Evolutionary conservation across 2,329 filamentous ascomycete species (phyloP), one percentile per base, ranked within the genome.

Genomic region (Dactylella cylindrospora): DNA sequence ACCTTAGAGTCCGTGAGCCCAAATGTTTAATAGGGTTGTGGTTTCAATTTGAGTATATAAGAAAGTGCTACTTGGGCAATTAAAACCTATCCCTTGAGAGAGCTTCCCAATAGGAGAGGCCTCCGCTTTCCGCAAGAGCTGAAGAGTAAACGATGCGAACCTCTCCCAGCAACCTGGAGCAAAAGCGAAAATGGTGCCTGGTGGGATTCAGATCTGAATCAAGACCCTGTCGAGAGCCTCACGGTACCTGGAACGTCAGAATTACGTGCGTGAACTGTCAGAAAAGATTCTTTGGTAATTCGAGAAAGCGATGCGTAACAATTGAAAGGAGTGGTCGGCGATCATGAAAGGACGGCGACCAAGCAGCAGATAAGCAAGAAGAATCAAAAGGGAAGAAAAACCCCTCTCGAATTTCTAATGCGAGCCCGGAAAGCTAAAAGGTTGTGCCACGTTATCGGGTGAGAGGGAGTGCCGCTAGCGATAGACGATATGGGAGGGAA

Each of bases 281-380:
- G 53, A 29, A 41, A 61, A 52, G 40, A 36, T 53, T 49, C 47
- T 61, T 52, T 41, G 55, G 47, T 43, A 35, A 38, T 61, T 61
- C 47, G 55, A 61, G 47, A 53, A 61, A 47, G 44, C 38, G 55
- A 53, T 61, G 55, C 55, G 55, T 61, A 61, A 61, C 55, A 61
- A 61, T 61, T 61, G 41, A 61, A 61, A 53, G 35, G 41, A 61
- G 47, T 61, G 55, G 55, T 61, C 55, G 55, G 55, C 55, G 55
- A 61, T 61, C 55, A 61, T 61, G 47, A 61, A 41, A 61, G 39
- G 55, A 61, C 55, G 55, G 55, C 55, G 55, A 61, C 55, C 47
- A 61, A 51, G 41, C 55, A 61, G 55, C 55, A 47, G 55, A 61
- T 61, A 61, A 61, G 55, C 55, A 61, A 36, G 55, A 57, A 44